Conservation (phyloP, 352 stramenopile genomes). For the Elongisporangium undulatum region DNA sequence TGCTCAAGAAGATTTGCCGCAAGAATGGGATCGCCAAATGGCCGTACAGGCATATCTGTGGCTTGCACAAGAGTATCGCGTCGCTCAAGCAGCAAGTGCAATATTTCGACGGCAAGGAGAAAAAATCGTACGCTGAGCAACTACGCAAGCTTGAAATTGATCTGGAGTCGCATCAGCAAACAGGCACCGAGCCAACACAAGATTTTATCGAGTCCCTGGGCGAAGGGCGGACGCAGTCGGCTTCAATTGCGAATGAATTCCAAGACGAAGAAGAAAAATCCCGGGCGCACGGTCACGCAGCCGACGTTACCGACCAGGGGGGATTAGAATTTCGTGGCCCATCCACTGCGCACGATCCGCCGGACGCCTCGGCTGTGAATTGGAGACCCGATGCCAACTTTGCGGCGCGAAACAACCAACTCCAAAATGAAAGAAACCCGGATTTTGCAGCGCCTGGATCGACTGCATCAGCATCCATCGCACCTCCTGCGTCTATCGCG, state of each 20-base stretch:
- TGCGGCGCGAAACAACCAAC: background rate
- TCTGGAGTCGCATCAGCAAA: conserved; percentile 39
- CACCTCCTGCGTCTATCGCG: background rate
- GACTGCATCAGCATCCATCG: background rate
- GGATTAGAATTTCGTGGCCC: background rate
- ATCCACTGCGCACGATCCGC: background rate
- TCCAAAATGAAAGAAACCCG: background rate
- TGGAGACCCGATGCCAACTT: background rate
- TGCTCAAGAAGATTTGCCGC: conserved; percentile 69
- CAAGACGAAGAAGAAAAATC: background rate
- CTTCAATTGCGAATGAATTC: background rate
- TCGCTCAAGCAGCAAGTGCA: conserved; percentile 59
- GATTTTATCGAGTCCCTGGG: conserved; percentile 18
- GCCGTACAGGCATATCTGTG: conserved; percentile 55
- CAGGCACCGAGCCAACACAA: conserved; percentile 28
- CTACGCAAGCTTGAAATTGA: conserved; percentile 33
- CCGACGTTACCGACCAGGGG: background rate
- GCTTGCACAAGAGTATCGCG: conserved; percentile 48
- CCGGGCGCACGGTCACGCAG: background rate
- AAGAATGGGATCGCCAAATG: conserved; percentile 58
- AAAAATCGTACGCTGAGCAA: conserved; percentile 41
- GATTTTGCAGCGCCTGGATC: no score
- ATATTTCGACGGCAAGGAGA: conserved; percentile 58
- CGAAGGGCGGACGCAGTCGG: conserved; percentile 2
- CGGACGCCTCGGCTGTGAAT: background rate